Evolutionary conservation across 2,329 filamentous ascomycete species (phyloP).

Genomic region (Pyrenochaeta sp.): DNA sequence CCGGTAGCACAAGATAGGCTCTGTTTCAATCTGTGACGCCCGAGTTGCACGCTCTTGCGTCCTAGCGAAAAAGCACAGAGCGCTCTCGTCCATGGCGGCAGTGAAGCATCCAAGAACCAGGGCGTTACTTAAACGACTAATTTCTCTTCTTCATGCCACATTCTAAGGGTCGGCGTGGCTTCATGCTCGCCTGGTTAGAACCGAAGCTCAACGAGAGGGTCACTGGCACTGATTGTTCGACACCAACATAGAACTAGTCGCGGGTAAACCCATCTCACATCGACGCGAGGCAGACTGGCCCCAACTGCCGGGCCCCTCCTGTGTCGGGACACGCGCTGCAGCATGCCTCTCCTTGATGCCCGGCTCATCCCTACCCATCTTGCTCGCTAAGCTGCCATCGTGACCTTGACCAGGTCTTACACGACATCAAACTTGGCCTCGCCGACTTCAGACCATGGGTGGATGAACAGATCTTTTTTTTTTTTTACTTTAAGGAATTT

Average conservation of each 20-base stretch:
- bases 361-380: background rate
- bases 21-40: background rate
- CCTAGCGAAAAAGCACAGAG: background rate
- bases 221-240: background rate
- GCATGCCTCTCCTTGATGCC: background rate
- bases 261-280: constrained; percentile 1
- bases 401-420: background rate
- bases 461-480: background rate
- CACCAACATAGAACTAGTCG: constrained; percentile 11
- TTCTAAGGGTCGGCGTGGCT: constrained; percentile 1
- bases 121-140: constrained; percentile 8
- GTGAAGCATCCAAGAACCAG: background rate
- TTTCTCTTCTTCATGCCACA: constrained; percentile 12
- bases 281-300: background rate
- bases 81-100: background rate
- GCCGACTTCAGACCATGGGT: background rate
- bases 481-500: background rate
- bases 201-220: background rate
- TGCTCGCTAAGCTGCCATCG: background rate
- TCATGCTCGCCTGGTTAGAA: constrained; percentile 7
- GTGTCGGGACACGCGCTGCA: background rate
- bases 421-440: background rate
- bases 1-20: background rate
- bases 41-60: background rate
- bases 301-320: background rate